These are phyloP conservation scores for Chalara sp. DNA, from an alignment of 2,329 filamentous ascomycete species.

Conservation along the genomic window DNA sequence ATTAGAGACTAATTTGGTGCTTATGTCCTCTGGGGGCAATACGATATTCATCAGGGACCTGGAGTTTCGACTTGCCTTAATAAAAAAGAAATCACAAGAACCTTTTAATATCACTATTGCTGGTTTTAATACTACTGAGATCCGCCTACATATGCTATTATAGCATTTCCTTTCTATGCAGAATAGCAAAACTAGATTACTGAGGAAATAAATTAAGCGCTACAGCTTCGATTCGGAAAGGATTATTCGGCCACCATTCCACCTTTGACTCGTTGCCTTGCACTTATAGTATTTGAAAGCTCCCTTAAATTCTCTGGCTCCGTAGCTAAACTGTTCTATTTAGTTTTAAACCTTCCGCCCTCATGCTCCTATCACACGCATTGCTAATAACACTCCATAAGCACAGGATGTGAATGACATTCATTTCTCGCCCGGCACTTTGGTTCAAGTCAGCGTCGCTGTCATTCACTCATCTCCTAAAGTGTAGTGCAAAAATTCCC, in stretches of 20 bases:
- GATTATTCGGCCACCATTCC: not conserved
- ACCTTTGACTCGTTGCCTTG: not conserved
- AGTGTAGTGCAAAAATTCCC: not conserved
- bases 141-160: too few relatives aligned
- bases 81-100: too few relatives aligned
- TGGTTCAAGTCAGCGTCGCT: not conserved
- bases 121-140: too few relatives aligned
- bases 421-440: not conserved
- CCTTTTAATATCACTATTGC: too few relatives aligned
- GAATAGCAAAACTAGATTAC: too few relatives aligned
- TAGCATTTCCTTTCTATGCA: too few relatives aligned
- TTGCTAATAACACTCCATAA: not conserved
- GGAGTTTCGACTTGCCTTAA: too few relatives aligned
- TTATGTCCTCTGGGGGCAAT: too few relatives aligned
- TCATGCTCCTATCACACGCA: not conserved
- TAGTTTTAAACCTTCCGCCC: not conserved
- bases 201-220: too few relatives aligned
- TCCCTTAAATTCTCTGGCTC: not conserved
- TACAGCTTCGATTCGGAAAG: constrained; percentile 2
- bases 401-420: not conserved
- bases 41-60: too few relatives aligned
- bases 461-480: not conserved
- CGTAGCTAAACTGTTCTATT: not conserved
- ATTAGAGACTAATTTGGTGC: too few relatives aligned
- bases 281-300: not conserved